A percentile compares a stretch with the other conserved stretches of the same genome.
Evolutionary conservation across 192 early-diverging fungal genomes (phyloP).

Genomic region (Rhizophagus clarus): DNA sequence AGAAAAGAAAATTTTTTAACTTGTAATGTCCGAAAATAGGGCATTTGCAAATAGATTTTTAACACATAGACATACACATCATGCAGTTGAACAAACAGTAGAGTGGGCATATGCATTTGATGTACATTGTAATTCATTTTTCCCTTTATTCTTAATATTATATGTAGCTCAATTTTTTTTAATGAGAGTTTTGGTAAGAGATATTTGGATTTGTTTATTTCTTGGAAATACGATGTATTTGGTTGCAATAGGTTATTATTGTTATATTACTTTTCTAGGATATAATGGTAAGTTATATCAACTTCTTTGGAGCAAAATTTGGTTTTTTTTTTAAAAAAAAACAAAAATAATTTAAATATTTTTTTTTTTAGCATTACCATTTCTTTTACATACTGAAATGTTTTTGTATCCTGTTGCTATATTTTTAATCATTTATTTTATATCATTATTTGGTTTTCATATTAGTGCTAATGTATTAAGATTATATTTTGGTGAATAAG

Average conservation of each 20-base stretch:
- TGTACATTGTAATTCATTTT: constrained; percentile 96
- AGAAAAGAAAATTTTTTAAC: background rate
- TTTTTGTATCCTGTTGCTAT: constrained; percentile 88
- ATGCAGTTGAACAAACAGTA: constrained; percentile 83
- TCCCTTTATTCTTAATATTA: constrained; percentile 81
- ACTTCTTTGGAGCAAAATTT: background rate
- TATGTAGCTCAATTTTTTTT: constrained; percentile 96
- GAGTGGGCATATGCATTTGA: constrained; percentile 98
- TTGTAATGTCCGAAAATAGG: constrained; percentile 29
- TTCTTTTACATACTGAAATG: constrained; percentile 84
- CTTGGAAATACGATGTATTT: constrained; percentile 91
- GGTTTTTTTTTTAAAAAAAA: background rate
- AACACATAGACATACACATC: constrained; percentile 65
- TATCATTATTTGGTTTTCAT: constrained; percentile 75
- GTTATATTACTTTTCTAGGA: constrained; percentile 90
- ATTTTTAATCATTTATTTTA: constrained; percentile 59
- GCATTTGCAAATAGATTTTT: constrained; percentile 78
- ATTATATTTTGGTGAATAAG: constrained; percentile 65
- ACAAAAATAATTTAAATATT: background rate
- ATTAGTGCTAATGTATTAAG: constrained; percentile 72
- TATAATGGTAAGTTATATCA: constrained; percentile 73
- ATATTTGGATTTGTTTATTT: constrained; percentile 79
- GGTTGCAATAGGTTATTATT: constrained; percentile 76
- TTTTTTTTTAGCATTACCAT: constrained; percentile 77
- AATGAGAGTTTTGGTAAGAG: constrained; percentile 76